phyloP scores from a whole-genome alignment of 2,329 filamentous ascomycete species.

The Fusarium nygamai region DNA sequence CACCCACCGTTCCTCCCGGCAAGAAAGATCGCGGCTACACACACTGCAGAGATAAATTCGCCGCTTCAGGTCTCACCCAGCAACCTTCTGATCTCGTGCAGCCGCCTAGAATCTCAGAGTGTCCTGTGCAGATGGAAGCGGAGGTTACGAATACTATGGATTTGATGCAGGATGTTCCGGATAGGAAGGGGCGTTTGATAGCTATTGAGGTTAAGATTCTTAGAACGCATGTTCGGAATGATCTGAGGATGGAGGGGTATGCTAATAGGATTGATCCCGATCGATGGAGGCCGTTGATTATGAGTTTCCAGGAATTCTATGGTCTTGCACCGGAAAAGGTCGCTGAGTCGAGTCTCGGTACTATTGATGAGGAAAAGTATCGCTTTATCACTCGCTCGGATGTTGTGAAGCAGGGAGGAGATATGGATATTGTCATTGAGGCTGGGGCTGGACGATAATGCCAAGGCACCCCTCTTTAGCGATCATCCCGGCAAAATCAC shows the following conservation, averaged over 20 bases:
- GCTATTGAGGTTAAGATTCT: not conserved
- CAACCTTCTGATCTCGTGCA: rapidly evolving
- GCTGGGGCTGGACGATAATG: not conserved
- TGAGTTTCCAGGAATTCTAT: not conserved
- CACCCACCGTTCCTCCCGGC: not conserved
- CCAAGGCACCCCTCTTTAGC: not conserved
- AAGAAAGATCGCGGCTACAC: not conserved
- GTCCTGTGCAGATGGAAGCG: not conserved
- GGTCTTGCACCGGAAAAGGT: not conserved
- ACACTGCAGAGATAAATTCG: not conserved
- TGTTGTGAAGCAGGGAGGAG: not conserved
- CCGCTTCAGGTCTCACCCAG: not conserved
- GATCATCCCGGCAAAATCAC: not conserved
- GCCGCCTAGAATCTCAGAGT: not conserved
- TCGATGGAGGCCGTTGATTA: not conserved
- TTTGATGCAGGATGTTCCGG: not conserved
- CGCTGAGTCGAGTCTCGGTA: not conserved
- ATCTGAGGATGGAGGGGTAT: not conserved
- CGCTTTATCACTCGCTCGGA: not conserved
- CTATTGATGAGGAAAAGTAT: not conserved
- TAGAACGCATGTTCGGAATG: not conserved
- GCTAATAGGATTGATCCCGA: not conserved
- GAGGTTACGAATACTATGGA: not conserved
- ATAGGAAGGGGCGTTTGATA: rapidly evolving
- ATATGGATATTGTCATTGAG: not conserved